A percentile compares a stretch with the other conserved stretches of the same genome.
Conservation (phyloP, 352 stramenopile genomes). For the Globisporangium viniferum region DNA sequence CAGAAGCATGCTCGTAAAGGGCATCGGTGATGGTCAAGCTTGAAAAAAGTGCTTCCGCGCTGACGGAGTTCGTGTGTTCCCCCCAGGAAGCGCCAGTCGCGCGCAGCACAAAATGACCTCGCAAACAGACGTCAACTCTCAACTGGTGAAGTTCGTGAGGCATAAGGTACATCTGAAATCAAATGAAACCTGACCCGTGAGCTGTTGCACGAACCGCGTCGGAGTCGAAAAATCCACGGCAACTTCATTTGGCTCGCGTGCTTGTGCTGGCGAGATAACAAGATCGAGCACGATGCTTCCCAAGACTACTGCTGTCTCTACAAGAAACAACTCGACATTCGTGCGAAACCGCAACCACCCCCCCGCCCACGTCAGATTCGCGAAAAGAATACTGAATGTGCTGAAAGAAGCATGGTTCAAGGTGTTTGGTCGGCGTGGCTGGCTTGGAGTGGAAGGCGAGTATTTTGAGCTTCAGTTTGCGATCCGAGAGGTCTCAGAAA, state of each 20-base stretch:
- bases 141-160: too few relatives aligned
- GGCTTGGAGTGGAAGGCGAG: conserved; percentile 6
- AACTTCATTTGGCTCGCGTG: neutral
- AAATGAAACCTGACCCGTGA: neutral
- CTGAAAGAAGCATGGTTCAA: neutral
- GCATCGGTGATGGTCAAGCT: too few relatives aligned
- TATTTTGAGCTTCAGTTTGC: conserved; percentile 8
- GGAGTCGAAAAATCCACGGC: neutral
- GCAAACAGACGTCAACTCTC: too few relatives aligned
- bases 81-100: too few relatives aligned
- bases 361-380: neutral
- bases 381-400: neutral
- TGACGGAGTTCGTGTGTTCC: too few relatives aligned
- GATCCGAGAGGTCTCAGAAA: conserved; percentile 1
- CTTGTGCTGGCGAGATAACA: conserved; percentile 1
- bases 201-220: neutral
- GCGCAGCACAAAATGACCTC: too few relatives aligned
- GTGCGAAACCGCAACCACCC: neutral
- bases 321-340: neutral
- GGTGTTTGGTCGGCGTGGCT: neutral
- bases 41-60: too few relatives aligned
- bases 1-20: too few relatives aligned
- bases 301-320: conserved; percentile 3
- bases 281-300: conserved; percentile 1
- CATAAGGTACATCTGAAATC: too few relatives aligned